Base-by-base conservation (phyloP, 164 flowering plant genomes). In the Umbellularia californica region DNA sequence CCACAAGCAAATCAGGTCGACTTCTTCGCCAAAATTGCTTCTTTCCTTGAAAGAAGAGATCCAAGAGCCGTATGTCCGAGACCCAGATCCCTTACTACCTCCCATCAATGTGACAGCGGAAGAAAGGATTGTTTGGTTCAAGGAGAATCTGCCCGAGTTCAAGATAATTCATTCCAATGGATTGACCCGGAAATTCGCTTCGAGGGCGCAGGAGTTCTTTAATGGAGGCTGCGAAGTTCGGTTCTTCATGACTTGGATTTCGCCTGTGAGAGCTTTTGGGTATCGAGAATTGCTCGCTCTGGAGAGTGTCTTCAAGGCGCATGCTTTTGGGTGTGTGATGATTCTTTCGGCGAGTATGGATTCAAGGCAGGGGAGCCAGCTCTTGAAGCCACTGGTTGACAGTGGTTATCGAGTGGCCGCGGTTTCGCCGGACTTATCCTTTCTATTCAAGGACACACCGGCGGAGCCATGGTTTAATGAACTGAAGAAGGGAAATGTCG, bases 181-280 rank as follows among this genome's bases (percentile, higher is more conserved):
- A 2, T 30, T 69, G 72, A 63, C 82, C 7, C 20, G 25, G 70
- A 51, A 71, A 28, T 88, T 85, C 33, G 77, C 78, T 0, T 19
- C 13, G 0, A 33, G 83, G 35, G 77, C 84, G 1, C 22, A 50
- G 65, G 70, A 83, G 63, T 87, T 88, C 74, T 75, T 85, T 65
- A 23, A 72, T 50, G 41, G 71, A 22, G 64, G 70, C 24, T 92
- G 97, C 68, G 79, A 82, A 69, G 75, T 78, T 24, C 86, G 73
- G 71, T 84, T 91, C 81, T 92, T 91, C 84, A 91, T 92, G 95
- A 94, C 97, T 17, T 94, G 98, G 98, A 88, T 94, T 74, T 83
- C 93, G 0, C 88, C 92, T 0, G 88, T 77, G 4, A 47, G 50
- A 6, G 77, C 77, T 0, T 93, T 91, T 24, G 83, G 90, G 2